Evolutionary conservation across 345 rosid species (phyloP).

Genomic region (Populus tremula): DNA sequence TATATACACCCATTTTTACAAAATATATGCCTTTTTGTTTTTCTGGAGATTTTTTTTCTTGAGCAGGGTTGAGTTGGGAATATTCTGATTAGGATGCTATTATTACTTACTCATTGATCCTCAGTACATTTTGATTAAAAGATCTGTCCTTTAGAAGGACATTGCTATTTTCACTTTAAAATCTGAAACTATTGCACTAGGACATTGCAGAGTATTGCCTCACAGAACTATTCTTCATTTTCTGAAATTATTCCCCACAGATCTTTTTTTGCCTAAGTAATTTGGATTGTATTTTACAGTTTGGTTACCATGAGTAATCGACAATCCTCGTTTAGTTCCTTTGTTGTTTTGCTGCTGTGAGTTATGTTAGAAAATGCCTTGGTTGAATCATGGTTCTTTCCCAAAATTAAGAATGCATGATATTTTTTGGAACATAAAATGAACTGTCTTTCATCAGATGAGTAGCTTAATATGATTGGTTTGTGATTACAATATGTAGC

Average conservation of each 20-base stretch:
- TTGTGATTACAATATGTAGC: neutral
- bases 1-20: neutral
- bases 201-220: no score
- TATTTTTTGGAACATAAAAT: neutral
- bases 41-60: neutral
- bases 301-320: neutral
- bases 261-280: neutral
- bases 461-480: neutral
- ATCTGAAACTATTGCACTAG: no score
- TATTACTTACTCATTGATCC: neutral
- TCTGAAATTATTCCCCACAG: no score
- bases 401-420: neutral
- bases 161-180: no score
- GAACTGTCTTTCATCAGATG: conserved; percentile 4
- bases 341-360: neutral
- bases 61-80: neutral
- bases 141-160: no score
- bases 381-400: neutral
- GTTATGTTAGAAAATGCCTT: neutral
- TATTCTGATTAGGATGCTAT: neutral
- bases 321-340: neutral
- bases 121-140: neutral
- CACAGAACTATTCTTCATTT: no score
- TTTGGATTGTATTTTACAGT: neutral
- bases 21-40: neutral